Base-by-base conservation (phyloP, 192 early-diverging fungal genomes). In the Kickxella alabastrina region DNA sequence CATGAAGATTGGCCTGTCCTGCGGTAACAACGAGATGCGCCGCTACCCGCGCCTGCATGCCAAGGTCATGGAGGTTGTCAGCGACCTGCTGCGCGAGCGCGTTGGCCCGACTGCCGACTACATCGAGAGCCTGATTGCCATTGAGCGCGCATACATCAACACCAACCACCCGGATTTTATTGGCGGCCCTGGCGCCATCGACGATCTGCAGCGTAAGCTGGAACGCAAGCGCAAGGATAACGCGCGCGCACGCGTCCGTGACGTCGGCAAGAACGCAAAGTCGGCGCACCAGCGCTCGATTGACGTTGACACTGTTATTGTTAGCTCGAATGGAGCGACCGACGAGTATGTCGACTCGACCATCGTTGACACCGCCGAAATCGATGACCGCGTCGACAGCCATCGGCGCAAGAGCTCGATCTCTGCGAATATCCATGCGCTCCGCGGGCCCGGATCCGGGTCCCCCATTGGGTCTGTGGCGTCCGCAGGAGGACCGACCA, bases 141-240 rank as follows among this genome's bases (percentile, higher is more conserved):
- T 91, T 57, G 83, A 91, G 62, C 83, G 82, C 35, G 84, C 87
- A 0, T 91, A 91, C 52, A 87, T 91, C 59, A 91, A 91, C 56
- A 91, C 89, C 49, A 87, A 87, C 66, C 89, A 91, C 49, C 86
- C 87, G 0, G 89, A 91, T 57, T 90, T 90, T 65, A 80, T 90
- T 52, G 88, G 88, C 13, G 89, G 84, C 0, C 82, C 81, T 0
- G 84, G 83, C 12, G 87, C 89, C n/a, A 81, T 91, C 68, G 78
- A 69, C 18, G 81, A 82, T 21, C 54, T 91, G 38, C 82, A 89
- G 66, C 80, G 77, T 32, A 79, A 80, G 47, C 71, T 80, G 10
- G 81, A 84, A 55, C 83, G 80, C 68, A 83, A 82, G 59, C 79
- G 80, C 62, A 67, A 68, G 26, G 68, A 80, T 2, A 29, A 46